These are phyloP conservation scores for Penicillium odoratum DNA, from an alignment of 495 filamentous ascomycete species.

Conservation along the genomic window DNA sequence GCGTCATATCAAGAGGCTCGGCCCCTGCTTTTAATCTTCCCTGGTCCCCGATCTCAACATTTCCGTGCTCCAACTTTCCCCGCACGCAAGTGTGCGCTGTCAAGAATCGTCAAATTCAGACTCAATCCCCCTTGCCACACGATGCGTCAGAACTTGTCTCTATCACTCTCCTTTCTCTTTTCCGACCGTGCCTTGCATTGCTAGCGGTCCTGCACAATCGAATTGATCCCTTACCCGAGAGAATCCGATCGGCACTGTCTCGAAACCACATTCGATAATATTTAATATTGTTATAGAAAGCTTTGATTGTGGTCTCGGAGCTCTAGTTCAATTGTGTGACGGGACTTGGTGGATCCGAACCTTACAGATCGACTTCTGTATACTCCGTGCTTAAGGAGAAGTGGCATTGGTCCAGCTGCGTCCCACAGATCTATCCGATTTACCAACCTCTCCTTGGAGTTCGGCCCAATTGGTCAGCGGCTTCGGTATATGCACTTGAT, in stretches of 20 bases:
- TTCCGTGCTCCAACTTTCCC: slow-evolving; percentile 5
- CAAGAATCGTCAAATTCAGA: slow-evolving; percentile 3
- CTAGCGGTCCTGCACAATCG: slow-evolving; percentile 18
- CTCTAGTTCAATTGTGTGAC: neutral
- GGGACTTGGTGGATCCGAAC: neutral
- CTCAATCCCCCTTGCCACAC: slow-evolving; percentile 3
- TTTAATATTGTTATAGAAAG: neutral
- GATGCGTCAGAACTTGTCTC: slow-evolving; percentile 9
- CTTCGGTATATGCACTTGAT: slow-evolving; percentile 23
- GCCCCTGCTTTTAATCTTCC: neutral
- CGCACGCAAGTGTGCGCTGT: neutral
- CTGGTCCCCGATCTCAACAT: neutral
- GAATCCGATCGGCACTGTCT: slow-evolving; percentile 1
- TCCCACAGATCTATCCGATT: neutral
- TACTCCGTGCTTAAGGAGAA: neutral
- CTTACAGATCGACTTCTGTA: neutral
- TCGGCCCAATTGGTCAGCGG: slow-evolving; percentile 13
- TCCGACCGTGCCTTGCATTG: slow-evolving; percentile 33
- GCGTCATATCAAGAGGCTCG: slow-evolving; percentile 5
- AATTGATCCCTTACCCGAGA: neutral
- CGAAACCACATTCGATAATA: neutral
- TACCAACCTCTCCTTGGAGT: neutral
- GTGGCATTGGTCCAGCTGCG: neutral
- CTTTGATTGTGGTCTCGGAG: neutral
- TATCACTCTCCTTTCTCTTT: slow-evolving; percentile 14